Base-by-base conservation (phyloP, 2,329 filamentous ascomycete genomes). In the Trichoderma afroharzianum region DNA sequence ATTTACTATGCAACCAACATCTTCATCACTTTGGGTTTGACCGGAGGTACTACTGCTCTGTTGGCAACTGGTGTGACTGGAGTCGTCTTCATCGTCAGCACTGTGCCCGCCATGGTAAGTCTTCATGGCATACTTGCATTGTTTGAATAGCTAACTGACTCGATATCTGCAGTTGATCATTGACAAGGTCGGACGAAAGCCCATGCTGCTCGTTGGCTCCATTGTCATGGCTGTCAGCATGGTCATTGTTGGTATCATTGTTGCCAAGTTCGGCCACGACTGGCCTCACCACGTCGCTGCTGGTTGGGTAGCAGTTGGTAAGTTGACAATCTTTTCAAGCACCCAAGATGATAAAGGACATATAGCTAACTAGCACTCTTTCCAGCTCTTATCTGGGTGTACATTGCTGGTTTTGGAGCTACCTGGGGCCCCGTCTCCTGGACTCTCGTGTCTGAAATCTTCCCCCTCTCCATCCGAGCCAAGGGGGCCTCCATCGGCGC, bases 381-480 rank as follows among this genome's bases (percentile, higher is more conserved):
- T 58, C 53, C 26, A 81, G 87, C 78, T 67, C 91, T 92, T 87
- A 88, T 92, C 9, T 94, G 92, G 91, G 84, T 94, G 0, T 94
- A 92, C 74, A 89, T 93, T 36, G 83, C 93, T 36, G 88, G 92
- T 79, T 94, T 94, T 76, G 92, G 90, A 39, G 93, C 93, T 77
- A 90, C 87, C 0, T 94, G 92, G 92, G 91, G 91, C 0, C 92
- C 91, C 2, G 91, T 89, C 75, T 87, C 90, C 0, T 94, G 92
- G 92, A 92, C 93, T 73, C 85, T 94, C 68, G 87, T 93, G 1
- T 88, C 91, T 1, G 92, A 94, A 80, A 88, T 94, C 55, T 94
- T 90, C 89, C 92, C 92, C 0, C 81, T 93, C 4, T 90, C 87
- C 70, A 90, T 89, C 9, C 86, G 91, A 2, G 87, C 92, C 0